Base-by-base conservation (phyloP, 2,329 filamentous ascomycete genomes). In the Aureobasidium leucospermi region DNA sequence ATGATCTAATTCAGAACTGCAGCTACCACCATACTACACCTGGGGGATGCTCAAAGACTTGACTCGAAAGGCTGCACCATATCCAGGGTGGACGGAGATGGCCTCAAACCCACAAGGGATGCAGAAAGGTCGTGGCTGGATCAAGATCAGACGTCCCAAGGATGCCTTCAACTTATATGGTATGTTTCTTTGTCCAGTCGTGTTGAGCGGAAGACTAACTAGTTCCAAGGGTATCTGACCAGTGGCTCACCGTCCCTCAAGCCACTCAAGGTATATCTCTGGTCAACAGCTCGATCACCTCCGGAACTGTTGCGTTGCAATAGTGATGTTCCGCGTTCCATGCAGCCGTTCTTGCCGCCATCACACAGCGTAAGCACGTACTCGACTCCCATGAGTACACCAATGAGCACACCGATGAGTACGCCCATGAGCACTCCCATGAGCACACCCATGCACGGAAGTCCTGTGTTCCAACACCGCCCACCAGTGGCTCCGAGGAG, bases 11-110 rank as follows among this genome's bases (percentile, higher is more conserved):
- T 4, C 7, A 10, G 15, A 7, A 19, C 10, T 9, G n/a, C 46
- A 61, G 60, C 47, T 61, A 7, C 60, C 60, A 7, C 31, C 52
- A 6, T 43, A 61, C 38, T 61, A 58, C 28, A 61, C 60, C 28
- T 61, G 60, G 60, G 34, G 53, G 6, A 52, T 58, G 45, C 32
- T 61, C 43, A 58, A 58, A 41, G 60, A 61, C 16, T 23, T 61
- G 6, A 53, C 60, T 10, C 29, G 60, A n/a, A 58, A 47, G 19
- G 53, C 29, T 19, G 60, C 52, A 11, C 52, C 60, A 6, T 29
- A 45, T 10, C 45, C 45, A 13, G 52, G 60, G 10, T 61, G 60
- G 60, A 57, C 60, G 2, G 52, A 61, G 16, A 58, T 53, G 59
- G 59, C 45, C 38, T 52, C 47, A 4, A 56, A 45, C 19, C 36